phyloP scores from a whole-genome alignment of 106 monocot genomes.

The Ottelia alismoides region DNA sequence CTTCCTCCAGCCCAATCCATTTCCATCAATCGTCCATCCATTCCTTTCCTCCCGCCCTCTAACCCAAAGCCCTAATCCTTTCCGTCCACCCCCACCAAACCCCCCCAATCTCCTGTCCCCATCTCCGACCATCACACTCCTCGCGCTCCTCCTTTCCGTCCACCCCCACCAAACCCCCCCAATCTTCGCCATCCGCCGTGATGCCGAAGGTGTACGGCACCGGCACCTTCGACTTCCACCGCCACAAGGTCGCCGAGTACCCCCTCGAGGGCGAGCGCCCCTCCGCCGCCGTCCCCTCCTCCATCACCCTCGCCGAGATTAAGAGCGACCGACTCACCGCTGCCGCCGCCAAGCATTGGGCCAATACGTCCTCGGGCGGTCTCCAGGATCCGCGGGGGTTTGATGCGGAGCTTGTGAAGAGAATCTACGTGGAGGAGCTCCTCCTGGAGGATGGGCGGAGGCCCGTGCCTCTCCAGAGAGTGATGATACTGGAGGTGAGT shows the following conservation, averaged over 20 bases:
- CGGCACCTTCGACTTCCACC: slow-evolving; percentile 83
- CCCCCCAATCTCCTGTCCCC: too few relatives aligned
- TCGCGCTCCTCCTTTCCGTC: too few relatives aligned
- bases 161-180: too few relatives aligned
- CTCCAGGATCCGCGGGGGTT: slow-evolving; percentile 9
- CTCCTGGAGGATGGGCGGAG: slow-evolving; percentile 47
- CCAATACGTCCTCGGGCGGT: slow-evolving; percentile 6
- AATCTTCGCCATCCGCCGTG: not conserved
- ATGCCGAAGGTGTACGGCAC: slow-evolving; percentile 96
- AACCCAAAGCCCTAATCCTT: too few relatives aligned
- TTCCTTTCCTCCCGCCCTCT: too few relatives aligned
- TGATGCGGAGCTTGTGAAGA: slow-evolving; percentile 64
- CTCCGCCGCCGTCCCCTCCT: slow-evolving; percentile 4
- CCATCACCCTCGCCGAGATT: slow-evolving; percentile 86
- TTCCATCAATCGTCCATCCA: too few relatives aligned
- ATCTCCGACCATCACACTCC: too few relatives aligned
- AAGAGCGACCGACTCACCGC: slow-evolving; percentile 77
- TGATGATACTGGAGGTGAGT: slow-evolving; percentile 94
- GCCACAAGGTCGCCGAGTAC: slow-evolving; percentile 90
- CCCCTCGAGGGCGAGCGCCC: slow-evolving; percentile 10
- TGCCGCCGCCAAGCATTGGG: slow-evolving; percentile 63
- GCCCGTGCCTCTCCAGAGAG: slow-evolving; percentile 85
- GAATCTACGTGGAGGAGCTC: slow-evolving; percentile 79
- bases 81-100: too few relatives aligned
- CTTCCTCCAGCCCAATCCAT: too few relatives aligned